Percentiles rank a stretch among this genome's conserved stretches.
These are phyloP conservation scores for Quillaja saponaria DNA, from an alignment of 306 rosid genomes.

Conservation along the genomic window DNA sequence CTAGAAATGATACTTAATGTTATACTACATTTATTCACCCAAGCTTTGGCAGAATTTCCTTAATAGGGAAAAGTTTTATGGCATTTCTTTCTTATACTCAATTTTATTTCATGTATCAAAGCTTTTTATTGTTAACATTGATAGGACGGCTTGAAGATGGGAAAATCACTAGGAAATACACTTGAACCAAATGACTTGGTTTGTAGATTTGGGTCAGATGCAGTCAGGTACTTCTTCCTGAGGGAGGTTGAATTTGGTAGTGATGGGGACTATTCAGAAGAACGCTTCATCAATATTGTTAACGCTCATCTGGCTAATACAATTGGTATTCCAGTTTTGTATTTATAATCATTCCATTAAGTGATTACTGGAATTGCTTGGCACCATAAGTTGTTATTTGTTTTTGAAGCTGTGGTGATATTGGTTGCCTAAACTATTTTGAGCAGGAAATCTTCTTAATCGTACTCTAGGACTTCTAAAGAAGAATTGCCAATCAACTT, in stretches of 20 bases:
- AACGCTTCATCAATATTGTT: conserved; percentile 83
- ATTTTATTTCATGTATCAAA: conserved; percentile 72
- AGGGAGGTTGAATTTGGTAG: conserved; percentile 91
- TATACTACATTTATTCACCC: too few relatives aligned
- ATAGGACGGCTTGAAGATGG: conserved; percentile 99
- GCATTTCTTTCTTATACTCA: conserved; percentile 44
- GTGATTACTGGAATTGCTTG: conserved; percentile 10
- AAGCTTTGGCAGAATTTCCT: conserved; percentile 24
- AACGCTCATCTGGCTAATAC: conserved; percentile 99
- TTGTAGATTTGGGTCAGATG: conserved; percentile 77
- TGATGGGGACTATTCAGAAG: conserved; percentile 96
- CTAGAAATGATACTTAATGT: too few relatives aligned
- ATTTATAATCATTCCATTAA: conserved; percentile 17
- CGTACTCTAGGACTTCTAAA: conserved; percentile 87
- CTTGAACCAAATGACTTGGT: conserved; percentile 94
- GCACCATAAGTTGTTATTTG: not conserved
- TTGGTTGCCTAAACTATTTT: conserved; percentile 26
- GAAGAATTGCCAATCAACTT: conserved; percentile 84
- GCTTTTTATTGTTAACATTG: conserved; percentile 39
- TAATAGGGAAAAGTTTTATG: conserved; percentile 24
- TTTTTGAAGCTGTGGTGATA: conserved; percentile 17
- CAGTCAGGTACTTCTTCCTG: conserved; percentile 92
- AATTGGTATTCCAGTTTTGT: conserved; percentile 55
- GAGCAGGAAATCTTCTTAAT: conserved; percentile 91
- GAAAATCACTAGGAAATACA: conserved; percentile 93